A percentile compares a stretch with the other conserved stretches of the same genome.
phyloP scores from a whole-genome alignment of 75 land plant species.

The Picea sitchensis region DNA sequence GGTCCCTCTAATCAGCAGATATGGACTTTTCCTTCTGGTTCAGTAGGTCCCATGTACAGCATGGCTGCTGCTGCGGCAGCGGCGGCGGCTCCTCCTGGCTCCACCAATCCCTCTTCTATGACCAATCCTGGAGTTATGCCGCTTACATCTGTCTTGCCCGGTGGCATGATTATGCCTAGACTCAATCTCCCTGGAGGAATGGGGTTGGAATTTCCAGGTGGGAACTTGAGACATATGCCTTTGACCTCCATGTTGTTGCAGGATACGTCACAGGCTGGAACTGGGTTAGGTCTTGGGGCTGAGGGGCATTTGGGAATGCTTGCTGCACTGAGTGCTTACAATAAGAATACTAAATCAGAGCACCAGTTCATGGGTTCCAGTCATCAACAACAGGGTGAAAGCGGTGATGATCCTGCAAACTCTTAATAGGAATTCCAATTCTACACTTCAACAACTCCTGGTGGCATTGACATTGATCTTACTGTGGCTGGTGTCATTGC shows the following conservation, averaged over 20 bases:
- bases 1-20: constrained; percentile 3
- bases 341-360: constrained; percentile 8
- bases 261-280: constrained; percentile 1
- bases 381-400: constrained; percentile 20
- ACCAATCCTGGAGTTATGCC: constrained; percentile 4
- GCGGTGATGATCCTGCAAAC: constrained; percentile 24
- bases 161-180: constrained; percentile 13
- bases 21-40: constrained; percentile 19
- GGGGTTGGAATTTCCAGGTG: constrained; percentile 14
- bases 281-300: constrained; percentile 6
- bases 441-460: background rate
- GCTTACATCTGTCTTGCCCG: constrained; percentile 8
- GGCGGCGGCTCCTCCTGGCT: background rate
- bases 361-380: constrained; percentile 18
- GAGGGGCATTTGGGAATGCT: constrained; percentile 13
- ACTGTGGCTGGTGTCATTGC: background rate
- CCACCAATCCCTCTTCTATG: background rate
- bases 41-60: constrained; percentile 4
- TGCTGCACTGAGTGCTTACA: constrained; percentile 14
- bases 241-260: constrained; percentile 14
- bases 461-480: background rate
- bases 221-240: constrained; percentile 14
- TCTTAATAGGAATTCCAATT: constrained; percentile 18
- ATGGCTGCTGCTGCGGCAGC: constrained; percentile 2
- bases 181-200: constrained; percentile 11